These are phyloP conservation scores for Clathrus columnatus DNA, from an alignment of 768 basidiomycete genomes.

Conservation along the genomic window DNA sequence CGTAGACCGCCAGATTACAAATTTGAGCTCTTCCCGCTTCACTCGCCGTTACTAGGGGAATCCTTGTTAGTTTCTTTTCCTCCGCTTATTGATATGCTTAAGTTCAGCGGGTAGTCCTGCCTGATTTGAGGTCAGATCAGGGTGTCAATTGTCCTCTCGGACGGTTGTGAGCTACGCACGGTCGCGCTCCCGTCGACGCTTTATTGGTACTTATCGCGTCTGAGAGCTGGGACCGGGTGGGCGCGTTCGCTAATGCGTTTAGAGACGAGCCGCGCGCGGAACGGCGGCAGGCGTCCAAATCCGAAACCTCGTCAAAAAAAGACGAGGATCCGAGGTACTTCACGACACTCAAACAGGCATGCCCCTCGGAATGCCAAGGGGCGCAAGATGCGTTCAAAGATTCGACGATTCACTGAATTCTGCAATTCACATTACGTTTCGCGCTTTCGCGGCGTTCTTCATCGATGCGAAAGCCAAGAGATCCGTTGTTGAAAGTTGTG, in stretches of 20 bases:
- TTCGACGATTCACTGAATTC: constrained; percentile 78
- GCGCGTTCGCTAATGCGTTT: constrained; percentile 38
- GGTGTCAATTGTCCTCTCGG: constrained; percentile 10
- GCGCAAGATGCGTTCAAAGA: constrained; percentile 78
- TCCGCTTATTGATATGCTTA: constrained; percentile 87
- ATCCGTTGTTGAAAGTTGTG: constrained; percentile 54
- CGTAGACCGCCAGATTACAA: constrained; percentile 62
- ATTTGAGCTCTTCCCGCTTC: constrained; percentile 81
- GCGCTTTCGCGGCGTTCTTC: constrained; percentile 73
- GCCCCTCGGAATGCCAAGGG: constrained; percentile 65
- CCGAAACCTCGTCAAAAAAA: constrained; percentile 31
- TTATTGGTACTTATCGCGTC: constrained; percentile 49
- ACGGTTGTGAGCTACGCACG: constrained; percentile 18
- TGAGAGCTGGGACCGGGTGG: constrained; percentile 21
- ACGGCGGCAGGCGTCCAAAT: constrained; percentile 29
- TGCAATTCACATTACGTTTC: constrained; percentile 80
- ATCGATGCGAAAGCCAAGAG: constrained; percentile 75
- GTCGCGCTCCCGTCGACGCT: constrained; percentile 26
- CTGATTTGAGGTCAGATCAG: constrained; percentile 70
- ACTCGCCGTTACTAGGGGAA: constrained; percentile 84
- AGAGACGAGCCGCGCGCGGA: constrained; percentile 28
- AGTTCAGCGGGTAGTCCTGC: constrained; percentile 80
- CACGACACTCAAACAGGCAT: constrained; percentile 73
- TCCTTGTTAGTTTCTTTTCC: constrained; percentile 89
- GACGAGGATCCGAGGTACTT: constrained; percentile 37